Conservation (phyloP, 1,284 basidiomycete species). For the Cryptococcus floricola region DNA sequence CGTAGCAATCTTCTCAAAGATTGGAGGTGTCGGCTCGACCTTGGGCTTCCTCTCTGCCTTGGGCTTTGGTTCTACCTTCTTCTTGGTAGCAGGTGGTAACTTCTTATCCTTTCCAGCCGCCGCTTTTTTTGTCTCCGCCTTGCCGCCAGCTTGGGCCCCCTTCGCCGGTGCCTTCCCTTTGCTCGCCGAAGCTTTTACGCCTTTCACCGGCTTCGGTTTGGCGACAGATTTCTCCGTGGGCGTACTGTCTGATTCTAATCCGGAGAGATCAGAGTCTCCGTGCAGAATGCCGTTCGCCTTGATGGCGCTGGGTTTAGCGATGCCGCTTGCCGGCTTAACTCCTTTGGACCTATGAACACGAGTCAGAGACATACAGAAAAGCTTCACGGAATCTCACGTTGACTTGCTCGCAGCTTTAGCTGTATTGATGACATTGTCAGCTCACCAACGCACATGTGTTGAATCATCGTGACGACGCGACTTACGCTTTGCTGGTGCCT, state of each 20-base stretch:
- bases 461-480: not conserved
- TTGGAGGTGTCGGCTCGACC: slow-evolving; percentile 17
- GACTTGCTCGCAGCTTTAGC: not conserved
- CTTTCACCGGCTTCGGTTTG: too few species aligned
- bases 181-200: not conserved
- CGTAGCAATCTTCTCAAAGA: slow-evolving; percentile 31
- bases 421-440: not conserved
- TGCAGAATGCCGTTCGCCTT: not conserved
- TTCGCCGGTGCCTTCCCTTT: not conserved
- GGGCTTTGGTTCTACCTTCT: slow-evolving; percentile 1
- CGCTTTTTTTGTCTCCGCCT: not conserved
- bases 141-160: not conserved
- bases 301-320: not conserved
- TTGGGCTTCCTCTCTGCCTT: slow-evolving; percentile 11
- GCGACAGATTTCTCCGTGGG: not conserved
- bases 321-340: not conserved
- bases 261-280: not conserved
- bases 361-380: not conserved
- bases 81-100: not conserved
- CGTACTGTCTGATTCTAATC: not conserved
- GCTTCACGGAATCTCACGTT: too few species aligned
- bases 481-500: not conserved
- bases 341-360: not conserved
- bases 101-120: not conserved
- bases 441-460: not conserved